A percentile compares a stretch with the other conserved stretches of the same genome.
phyloP scores from a whole-genome alignment of 2,329 filamentous ascomycete species.

The Penicillium sp. region DNA sequence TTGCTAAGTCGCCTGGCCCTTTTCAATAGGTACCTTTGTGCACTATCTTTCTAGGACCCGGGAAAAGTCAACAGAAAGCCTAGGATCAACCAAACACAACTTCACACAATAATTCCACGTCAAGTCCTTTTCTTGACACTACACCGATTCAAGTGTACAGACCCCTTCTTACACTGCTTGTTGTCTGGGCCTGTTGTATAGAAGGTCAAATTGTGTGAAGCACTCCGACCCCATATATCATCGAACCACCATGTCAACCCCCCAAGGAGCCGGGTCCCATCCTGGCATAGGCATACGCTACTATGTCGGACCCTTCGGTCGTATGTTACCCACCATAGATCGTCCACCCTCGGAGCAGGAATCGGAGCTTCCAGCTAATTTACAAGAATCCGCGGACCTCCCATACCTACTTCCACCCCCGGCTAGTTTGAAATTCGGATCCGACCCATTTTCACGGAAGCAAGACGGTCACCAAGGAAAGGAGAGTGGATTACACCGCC shows the following conservation, averaged over 20 bases:
- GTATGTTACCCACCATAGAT: slow-evolving; percentile 36
- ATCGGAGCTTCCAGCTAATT: slow-evolving; percentile 31
- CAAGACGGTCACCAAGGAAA: slow-evolving; percentile 23
- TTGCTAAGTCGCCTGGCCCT: slow-evolving; percentile 5
- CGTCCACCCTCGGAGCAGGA: slow-evolving; percentile 25
- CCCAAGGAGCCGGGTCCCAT: background rate
- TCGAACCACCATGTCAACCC: slow-evolving; percentile 30
- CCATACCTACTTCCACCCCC: slow-evolving; percentile 44
- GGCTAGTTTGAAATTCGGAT: slow-evolving; percentile 35
- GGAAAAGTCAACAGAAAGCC: background rate
- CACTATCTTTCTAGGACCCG: background rate
- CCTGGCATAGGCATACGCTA: slow-evolving; percentile 17
- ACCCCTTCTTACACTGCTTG: background rate
- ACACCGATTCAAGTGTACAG: background rate
- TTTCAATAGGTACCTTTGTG: background rate
- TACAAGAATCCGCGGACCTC: slow-evolving; percentile 30
- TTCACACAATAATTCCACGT: background rate
- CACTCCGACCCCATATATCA: slow-evolving; percentile 4
- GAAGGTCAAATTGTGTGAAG: slow-evolving; percentile 8
- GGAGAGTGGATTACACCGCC: slow-evolving; percentile 1
- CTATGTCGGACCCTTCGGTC: slow-evolving; percentile 41
- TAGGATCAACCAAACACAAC: background rate
- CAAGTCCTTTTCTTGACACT: background rate
- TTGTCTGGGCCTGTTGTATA: slow-evolving; percentile 13
- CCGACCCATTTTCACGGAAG: slow-evolving; percentile 31